Percentiles rank a stretch among this genome's conserved stretches.
Conservation (phyloP, 306 rosid genomes). For the Dryas octopetala region DNA sequence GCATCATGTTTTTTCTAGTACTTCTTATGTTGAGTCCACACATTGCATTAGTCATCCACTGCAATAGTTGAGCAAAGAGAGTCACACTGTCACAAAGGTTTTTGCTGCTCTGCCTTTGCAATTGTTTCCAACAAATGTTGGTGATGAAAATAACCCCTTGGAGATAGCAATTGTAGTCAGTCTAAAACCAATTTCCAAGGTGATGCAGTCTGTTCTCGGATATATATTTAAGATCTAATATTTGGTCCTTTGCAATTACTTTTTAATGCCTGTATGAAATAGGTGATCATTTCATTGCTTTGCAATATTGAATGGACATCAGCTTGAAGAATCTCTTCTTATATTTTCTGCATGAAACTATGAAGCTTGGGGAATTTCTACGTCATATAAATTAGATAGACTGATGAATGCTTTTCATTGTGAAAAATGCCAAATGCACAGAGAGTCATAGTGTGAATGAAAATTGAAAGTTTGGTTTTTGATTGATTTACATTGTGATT, state of each 20-base stretch:
- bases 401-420: not conserved
- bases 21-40: not conserved
- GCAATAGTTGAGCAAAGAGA: not conserved
- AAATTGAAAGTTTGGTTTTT: slow-evolving; percentile 1
- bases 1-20: not conserved
- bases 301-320: not conserved
- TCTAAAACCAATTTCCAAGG: too few species aligned
- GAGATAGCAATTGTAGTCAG: too few species aligned
- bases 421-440: not conserved
- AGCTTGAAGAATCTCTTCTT: not conserved
- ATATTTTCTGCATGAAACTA: not conserved
- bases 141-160: not conserved
- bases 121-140: not conserved
- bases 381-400: not conserved
- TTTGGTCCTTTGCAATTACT: not conserved
- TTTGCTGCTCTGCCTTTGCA: not conserved
- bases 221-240: not conserved
- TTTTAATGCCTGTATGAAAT: not conserved
- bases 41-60: not conserved
- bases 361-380: too few species aligned
- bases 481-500: slow-evolving; percentile 14
- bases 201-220: not conserved
- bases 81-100: not conserved
- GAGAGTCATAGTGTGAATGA: not conserved
- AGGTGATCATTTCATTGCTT: not conserved